Percentiles rank a stretch among this genome's conserved stretches.
Evolutionary conservation across 2,329 filamentous ascomycete species (phyloP).

Genomic region (Colletotrichum orbiculare): DNA sequence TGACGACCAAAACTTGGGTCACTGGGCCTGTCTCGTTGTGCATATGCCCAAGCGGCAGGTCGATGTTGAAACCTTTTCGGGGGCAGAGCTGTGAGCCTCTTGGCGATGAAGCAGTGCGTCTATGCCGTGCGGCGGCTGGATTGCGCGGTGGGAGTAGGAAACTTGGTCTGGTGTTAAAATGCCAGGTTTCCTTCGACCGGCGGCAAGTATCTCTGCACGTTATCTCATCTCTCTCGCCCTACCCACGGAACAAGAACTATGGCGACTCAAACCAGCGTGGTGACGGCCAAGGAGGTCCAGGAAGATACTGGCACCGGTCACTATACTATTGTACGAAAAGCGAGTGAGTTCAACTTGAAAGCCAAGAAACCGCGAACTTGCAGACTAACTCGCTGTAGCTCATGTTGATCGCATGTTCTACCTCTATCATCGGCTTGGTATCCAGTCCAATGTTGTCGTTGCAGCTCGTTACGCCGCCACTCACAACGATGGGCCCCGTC

Average conservation of each 20-base stretch:
- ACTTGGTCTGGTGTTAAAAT: no score
- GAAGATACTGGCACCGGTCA: background rate
- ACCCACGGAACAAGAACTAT: background rate
- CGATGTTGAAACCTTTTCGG: no score
- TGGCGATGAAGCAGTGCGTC: no score
- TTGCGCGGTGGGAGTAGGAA: no score
- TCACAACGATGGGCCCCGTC: background rate
- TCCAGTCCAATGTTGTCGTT: slow-evolving; percentile 40
- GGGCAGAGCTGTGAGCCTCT: no score
- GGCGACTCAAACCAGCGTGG: background rate
- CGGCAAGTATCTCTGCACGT: no score
- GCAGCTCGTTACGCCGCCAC: slow-evolving; percentile 37
- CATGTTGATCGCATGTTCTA: slow-evolving; percentile 38
- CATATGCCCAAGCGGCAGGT: no score
- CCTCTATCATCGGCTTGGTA: slow-evolving; percentile 38
- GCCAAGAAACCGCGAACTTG: background rate
- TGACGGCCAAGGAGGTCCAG: background rate
- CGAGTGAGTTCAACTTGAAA: background rate
- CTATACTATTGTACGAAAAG: slow-evolving; percentile 16
- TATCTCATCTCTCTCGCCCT: no score
- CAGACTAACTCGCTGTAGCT: background rate
- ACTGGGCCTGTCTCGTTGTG: no score
- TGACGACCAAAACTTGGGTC: no score
- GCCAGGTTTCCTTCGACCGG: no score
- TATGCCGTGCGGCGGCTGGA: no score